Evolutionary conservation across 768 basidiomycete species (phyloP).

Genomic region (Termitomyces sp.): DNA sequence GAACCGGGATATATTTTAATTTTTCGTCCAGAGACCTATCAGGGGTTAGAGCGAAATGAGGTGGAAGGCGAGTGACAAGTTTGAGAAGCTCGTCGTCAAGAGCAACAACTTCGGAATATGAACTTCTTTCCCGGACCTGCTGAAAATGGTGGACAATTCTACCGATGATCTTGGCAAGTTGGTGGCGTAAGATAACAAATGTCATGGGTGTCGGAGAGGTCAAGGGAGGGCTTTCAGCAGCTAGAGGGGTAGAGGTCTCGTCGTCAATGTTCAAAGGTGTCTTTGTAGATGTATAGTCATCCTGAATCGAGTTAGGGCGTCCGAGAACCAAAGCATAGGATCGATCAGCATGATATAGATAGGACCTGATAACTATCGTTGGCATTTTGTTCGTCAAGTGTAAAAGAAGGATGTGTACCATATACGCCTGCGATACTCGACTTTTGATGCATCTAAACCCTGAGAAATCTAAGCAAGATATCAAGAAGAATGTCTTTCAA

Average conservation of each 20-base stretch:
- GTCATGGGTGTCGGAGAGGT: conserved; percentile 79
- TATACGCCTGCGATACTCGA: conserved; percentile 87
- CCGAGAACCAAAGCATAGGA: conserved; percentile 91
- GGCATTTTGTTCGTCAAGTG: background rate
- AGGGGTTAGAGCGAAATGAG: conserved; percentile 72
- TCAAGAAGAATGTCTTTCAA: background rate
- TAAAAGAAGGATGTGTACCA: conserved; percentile 48
- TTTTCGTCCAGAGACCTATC: conserved; percentile 74
- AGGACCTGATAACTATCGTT: conserved; percentile 51
- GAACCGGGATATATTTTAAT: conserved; percentile 66
- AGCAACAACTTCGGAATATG: conserved; percentile 77
- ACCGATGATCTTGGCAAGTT: conserved; percentile 80
- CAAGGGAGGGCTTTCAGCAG: conserved; percentile 53
- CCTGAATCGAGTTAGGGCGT: conserved; percentile 85
- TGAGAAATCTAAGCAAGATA: conserved; percentile 22
- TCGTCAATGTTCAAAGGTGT: conserved; percentile 73
- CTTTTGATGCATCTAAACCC: conserved; percentile 71
- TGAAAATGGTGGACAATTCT: conserved; percentile 93
- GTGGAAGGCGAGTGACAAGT: conserved; percentile 74
- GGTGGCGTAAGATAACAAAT: conserved; percentile 83
- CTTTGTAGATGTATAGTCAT: conserved; percentile 82
- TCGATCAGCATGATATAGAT: conserved; percentile 91
- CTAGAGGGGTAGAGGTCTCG: conserved; percentile 40
- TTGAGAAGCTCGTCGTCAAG: conserved; percentile 82
- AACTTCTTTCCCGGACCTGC: conserved; percentile 70